Percentiles rank a stretch among this genome's conserved stretches.
Evolutionary conservation across 2,329 filamentous ascomycete genomes (phyloP).

Genomic region (Penicillium olsonii): DNA sequence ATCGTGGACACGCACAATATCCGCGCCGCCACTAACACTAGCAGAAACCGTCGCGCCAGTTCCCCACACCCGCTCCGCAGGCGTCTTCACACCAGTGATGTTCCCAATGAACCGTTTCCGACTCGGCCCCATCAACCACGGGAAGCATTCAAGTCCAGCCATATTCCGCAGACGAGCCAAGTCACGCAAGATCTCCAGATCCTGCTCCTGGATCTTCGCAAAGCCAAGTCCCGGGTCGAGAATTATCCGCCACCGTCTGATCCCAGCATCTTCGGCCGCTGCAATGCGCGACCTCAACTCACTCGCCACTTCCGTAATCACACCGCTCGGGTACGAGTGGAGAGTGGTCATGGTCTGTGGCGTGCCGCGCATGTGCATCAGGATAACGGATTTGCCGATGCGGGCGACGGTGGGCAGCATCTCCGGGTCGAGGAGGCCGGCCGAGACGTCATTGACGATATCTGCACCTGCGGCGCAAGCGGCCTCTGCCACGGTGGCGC

Average conservation of each 20-base stretch:
- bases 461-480: conserved; percentile 79
- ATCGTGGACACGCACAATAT: conserved; percentile 92
- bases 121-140: conserved; percentile 88
- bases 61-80: conserved; percentile 74
- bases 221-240: conserved; percentile 94
- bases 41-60: conserved; percentile 87
- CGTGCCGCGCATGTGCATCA: conserved; percentile 94
- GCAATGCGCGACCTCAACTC: conserved; percentile 72
- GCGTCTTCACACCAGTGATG: conserved; percentile 72
- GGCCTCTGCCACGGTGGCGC: conserved; percentile 75
- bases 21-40: conserved; percentile 81
- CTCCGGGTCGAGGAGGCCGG: conserved; percentile 71
- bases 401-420: conserved; percentile 82
- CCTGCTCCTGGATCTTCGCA: conserved; percentile 79
- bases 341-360: conserved; percentile 76
- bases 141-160: conserved; percentile 59
- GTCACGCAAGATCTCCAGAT: conserved; percentile 73
- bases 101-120: conserved; percentile 86
- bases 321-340: conserved; percentile 67
- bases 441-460: conserved; percentile 93
- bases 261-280: conserved; percentile 77
- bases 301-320: conserved; percentile 64
- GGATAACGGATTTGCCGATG: conserved; percentile 73
- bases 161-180: conserved; percentile 61
- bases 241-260: conserved; percentile 90